Evolutionary conservation across 345 rosid species (phyloP).

Genomic region (Turritis glabra): DNA sequence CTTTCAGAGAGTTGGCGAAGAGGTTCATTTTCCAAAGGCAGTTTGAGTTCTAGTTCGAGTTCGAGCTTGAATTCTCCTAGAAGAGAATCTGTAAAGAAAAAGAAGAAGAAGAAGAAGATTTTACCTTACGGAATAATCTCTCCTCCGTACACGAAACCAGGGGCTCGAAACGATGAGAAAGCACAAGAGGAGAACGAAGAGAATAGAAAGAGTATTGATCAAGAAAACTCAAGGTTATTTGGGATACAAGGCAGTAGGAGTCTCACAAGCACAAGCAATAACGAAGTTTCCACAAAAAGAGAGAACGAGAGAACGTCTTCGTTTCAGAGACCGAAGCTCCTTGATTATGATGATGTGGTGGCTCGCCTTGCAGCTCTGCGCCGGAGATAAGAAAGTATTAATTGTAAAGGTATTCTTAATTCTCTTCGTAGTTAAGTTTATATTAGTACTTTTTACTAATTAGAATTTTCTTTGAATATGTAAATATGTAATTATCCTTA

Average conservation of each 20-base stretch:
- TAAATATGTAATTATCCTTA: not conserved
- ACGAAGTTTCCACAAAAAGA: constrained; percentile 1
- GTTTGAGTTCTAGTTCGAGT: constrained; percentile 51
- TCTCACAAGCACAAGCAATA: constrained; percentile 5
- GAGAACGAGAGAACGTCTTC: constrained; percentile 29
- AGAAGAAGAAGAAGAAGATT: constrained; percentile 35
- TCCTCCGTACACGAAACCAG: constrained; percentile 53
- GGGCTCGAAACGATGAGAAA: constrained; percentile 32
- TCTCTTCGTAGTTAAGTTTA: not conserved
- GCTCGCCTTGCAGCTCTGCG: constrained; percentile 29
- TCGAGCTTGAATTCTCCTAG: constrained; percentile 41
- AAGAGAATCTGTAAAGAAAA: constrained; percentile 44
- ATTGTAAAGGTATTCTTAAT: not conserved
- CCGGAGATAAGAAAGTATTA: not conserved
- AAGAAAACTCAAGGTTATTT: constrained; percentile 42
- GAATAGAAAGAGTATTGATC: not conserved
- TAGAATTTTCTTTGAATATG: not conserved
- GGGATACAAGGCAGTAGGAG: constrained; percentile 24
- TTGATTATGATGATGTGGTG: constrained; percentile 38
- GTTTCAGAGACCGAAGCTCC: constrained; percentile 10
- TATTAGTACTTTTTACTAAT: not conserved
- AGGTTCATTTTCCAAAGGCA: constrained; percentile 31
- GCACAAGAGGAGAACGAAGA: constrained; percentile 20
- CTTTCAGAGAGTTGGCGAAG: constrained; percentile 31
- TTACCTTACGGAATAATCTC: constrained; percentile 44